Percentiles rank a stretch among this genome's conserved stretches.
These are phyloP conservation scores for Mycosarcoma maydis DNA, from an alignment of 1,284 basidiomycete genomes.

Conservation along the genomic window DNA sequence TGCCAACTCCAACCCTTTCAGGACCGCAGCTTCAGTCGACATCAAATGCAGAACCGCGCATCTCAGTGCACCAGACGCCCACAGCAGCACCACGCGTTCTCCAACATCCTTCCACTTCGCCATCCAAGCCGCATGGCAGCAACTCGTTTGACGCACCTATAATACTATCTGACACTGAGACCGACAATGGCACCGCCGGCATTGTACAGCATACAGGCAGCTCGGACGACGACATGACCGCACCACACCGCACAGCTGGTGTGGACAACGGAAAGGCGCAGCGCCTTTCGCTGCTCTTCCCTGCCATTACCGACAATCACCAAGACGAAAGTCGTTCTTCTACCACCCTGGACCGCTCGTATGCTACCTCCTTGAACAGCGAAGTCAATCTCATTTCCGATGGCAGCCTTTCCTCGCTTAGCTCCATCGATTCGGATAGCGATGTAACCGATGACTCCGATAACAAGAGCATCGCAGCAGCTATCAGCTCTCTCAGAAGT, in stretches of 20 bases:
- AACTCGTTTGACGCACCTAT: slow-evolving; percentile 14
- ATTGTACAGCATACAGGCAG: not conserved
- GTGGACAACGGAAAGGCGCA: not conserved
- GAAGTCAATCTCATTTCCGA: slow-evolving; percentile 21
- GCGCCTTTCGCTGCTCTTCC: not conserved
- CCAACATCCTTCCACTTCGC: not conserved
- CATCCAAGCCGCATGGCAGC: not conserved
- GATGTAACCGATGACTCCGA: slow-evolving; percentile 3
- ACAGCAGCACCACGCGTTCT: not conserved
- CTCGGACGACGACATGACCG: not conserved
- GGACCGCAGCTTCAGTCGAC: not conserved
- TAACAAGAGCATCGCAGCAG: not conserved
- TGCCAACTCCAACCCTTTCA: not conserved
- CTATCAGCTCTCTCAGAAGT: not conserved
- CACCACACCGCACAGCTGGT: not conserved
- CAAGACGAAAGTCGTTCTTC: slow-evolving; percentile 11
- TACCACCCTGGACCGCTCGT: slow-evolving; percentile 19
- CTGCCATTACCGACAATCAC: slow-evolving; percentile 3
- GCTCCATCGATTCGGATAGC: slow-evolving; percentile 29
- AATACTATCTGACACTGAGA: slow-evolving; percentile 22
- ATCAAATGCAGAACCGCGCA: not conserved
- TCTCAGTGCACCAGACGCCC: not conserved
- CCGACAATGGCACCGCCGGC: not conserved
- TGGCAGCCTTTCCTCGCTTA: slow-evolving; percentile 24
- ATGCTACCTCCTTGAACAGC: slow-evolving; percentile 30